These are phyloP conservation scores for Aspergillus persii DNA, from an alignment of 2,329 filamentous ascomycete species.

Conservation along the genomic window DNA sequence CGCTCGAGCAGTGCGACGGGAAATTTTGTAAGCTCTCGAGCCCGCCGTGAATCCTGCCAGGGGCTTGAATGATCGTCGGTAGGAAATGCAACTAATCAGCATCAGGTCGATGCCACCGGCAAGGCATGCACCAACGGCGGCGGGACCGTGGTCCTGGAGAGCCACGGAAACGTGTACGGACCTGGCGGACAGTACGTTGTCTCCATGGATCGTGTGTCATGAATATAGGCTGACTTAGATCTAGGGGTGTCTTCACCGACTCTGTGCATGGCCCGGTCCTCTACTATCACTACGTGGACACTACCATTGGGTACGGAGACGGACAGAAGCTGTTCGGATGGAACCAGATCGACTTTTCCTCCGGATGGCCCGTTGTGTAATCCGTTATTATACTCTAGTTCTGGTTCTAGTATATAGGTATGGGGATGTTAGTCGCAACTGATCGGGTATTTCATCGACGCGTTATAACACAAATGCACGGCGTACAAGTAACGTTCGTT, in stretches of 20 bases:
- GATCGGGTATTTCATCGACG: not conserved
- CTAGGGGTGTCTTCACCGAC: conserved; percentile 24
- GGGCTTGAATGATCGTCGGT: no score
- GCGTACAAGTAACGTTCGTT: not conserved
- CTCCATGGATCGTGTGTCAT: not conserved
- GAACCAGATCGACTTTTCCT: conserved; percentile 40
- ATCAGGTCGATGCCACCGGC: conserved; percentile 52
- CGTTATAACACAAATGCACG: not conserved
- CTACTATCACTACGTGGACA: conserved; percentile 61
- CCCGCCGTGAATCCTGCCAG: no score
- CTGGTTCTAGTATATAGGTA: not conserved
- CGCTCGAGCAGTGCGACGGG: conserved; percentile 53
- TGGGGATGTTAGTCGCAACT: not conserved
- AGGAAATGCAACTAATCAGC: no score
- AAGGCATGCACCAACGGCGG: conserved; percentile 55
- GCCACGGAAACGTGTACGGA: conserved; percentile 60
- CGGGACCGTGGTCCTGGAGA: conserved; percentile 60
- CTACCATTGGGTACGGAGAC: conserved; percentile 50
- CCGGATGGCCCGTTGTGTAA: conserved; percentile 42
- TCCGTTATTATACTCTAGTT: not conserved
- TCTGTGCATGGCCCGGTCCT: conserved; percentile 49
- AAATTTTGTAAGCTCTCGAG: conserved; percentile 47
- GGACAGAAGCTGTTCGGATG: conserved; percentile 44
- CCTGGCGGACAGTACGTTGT: conserved; percentile 62
- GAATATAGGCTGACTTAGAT: not conserved